phyloP scores from a whole-genome alignment of 2,329 filamentous ascomycete species.

The Aspergillus carbonarius region DNA sequence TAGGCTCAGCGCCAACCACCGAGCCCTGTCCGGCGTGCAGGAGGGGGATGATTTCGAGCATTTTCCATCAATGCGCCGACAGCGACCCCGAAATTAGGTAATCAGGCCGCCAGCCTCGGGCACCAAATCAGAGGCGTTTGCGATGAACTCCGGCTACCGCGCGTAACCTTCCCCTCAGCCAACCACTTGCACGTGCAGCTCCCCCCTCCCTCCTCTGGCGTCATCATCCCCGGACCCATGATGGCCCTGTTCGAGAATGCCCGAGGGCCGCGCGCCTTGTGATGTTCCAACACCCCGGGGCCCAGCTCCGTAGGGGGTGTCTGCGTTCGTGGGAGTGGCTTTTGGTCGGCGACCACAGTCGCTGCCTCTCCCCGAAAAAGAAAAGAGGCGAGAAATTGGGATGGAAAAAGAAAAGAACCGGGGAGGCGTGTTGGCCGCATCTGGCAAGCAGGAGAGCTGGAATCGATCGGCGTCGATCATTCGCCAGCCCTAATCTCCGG shows the following conservation, averaged over 20 bases:
- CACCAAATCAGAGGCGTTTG: constrained; percentile 11
- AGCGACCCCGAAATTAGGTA: constrained; percentile 23
- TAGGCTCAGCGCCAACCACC: constrained; percentile 11
- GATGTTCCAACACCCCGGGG: neutral
- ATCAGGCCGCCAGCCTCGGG: constrained; percentile 15
- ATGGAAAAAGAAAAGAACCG: constrained; percentile 7
- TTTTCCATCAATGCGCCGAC: constrained; percentile 20
- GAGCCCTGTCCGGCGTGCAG: constrained; percentile 14
- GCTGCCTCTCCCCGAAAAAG: too few species aligned
- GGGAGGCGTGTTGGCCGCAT: constrained; percentile 2
- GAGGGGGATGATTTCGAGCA: neutral
- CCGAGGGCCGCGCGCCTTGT: constrained; percentile 1
- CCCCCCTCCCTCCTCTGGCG: neutral
- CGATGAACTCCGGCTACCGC: constrained; percentile 8
- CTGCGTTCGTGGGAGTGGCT: neutral
- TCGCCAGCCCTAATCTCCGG: constrained; percentile 7
- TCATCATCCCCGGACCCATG: constrained; percentile 3
- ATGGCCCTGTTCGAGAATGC: constrained; percentile 2
- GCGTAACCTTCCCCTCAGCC: constrained; percentile 4
- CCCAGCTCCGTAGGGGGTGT: neutral
- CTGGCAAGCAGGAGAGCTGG: neutral
- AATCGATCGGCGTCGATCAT: constrained; percentile 10
- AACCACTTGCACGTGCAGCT: constrained; percentile 1
- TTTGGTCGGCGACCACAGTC: neutral
- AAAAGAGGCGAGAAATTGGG: neutral